A percentile compares a stretch with the other conserved stretches of the same genome.
Conservation (phyloP, 169 alveolate genomes). For the Plasmodium berghei region DNA sequence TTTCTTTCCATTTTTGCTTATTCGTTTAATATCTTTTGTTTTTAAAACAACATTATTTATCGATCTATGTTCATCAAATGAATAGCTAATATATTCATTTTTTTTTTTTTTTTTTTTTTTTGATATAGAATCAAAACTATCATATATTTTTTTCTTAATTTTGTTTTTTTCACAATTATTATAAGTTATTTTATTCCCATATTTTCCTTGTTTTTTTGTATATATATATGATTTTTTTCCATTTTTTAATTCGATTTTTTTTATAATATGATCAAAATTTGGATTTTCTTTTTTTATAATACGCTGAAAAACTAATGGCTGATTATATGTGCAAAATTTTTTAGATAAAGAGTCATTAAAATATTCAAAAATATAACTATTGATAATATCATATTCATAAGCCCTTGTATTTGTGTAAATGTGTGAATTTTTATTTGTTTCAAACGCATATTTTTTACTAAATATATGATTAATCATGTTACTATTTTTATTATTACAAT, state of each 20-base stretch:
- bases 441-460: conserved; percentile 1
- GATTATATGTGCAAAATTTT: conserved; percentile 25
- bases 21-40: neutral
- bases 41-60: neutral
- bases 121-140: neutral
- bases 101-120: conserved; percentile 9
- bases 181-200: conserved; percentile 1
- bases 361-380: conserved; percentile 56
- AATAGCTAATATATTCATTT: neutral
- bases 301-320: conserved; percentile 32
- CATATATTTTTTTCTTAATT: conserved; percentile 2
- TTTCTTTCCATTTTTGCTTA: neutral
- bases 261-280: neutral
- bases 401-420: conserved; percentile 25
- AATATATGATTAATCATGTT: no score
- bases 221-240: conserved; percentile 6
- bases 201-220: conserved; percentile 6
- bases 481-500: neutral
- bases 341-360: conserved; percentile 22
- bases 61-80: neutral
- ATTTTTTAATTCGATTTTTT: conserved; percentile 16
- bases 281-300: neutral
- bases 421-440: conserved; percentile 8
- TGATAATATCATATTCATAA: conserved; percentile 55
- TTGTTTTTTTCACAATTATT: neutral